Conservation (phyloP, 352 stramenopile species). For the Globisporangium emineosum region DNA sequence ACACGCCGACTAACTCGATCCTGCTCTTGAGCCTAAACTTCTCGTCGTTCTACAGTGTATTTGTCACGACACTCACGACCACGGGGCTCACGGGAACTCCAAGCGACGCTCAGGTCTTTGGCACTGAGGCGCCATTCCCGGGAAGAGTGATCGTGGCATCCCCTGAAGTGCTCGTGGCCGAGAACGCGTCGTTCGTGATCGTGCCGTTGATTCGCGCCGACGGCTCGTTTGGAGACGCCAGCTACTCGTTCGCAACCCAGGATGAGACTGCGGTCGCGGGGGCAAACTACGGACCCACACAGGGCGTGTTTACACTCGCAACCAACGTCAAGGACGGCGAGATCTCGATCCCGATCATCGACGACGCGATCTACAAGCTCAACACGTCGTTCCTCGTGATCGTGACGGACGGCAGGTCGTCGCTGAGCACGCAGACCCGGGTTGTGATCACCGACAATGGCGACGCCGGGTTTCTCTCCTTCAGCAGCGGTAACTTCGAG, state of each 20-base stretch:
- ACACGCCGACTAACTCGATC: constrained; percentile 9
- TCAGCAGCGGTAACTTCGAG: constrained; percentile 16
- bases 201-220: constrained; percentile 44
- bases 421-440: constrained; percentile 23
- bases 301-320: constrained; percentile 19
- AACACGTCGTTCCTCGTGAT: constrained; percentile 40
- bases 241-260: constrained; percentile 33
- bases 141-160: constrained; percentile 30
- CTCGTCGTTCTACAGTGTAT: constrained; percentile 37
- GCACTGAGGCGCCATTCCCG: constrained; percentile 30
- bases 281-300: constrained; percentile 29
- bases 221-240: constrained; percentile 43
- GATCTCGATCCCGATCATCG: constrained; percentile 36
- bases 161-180: constrained; percentile 20
- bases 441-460: constrained; percentile 47
- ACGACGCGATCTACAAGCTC: constrained; percentile 40
- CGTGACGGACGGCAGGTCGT: constrained; percentile 28
- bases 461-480: constrained; percentile 51
- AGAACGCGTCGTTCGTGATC: constrained; percentile 24
- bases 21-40: constrained; percentile 25
- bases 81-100: constrained; percentile 28
- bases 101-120: constrained; percentile 22
- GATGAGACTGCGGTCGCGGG: constrained; percentile 30
- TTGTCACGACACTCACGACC: constrained; percentile 28
- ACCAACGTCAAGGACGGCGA: constrained; percentile 26